These are phyloP conservation scores for Diplotaxis tenuifolia DNA, from an alignment of 345 rosid genomes.

Conservation along the genomic window DNA sequence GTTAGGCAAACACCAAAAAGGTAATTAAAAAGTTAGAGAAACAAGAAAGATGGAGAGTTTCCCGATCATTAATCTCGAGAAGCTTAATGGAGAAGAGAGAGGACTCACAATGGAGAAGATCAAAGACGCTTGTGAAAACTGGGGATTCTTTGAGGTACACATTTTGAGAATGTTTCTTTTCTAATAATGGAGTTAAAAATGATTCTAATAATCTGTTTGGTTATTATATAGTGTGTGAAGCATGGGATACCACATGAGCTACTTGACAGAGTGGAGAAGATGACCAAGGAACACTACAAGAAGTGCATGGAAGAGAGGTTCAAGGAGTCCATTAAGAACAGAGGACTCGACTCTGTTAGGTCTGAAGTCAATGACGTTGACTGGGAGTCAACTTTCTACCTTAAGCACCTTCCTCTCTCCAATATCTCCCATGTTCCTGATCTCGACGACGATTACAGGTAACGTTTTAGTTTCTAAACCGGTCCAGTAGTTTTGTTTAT, in stretches of 20 bases:
- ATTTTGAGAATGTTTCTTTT: background rate
- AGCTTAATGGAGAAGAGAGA: slow-evolving; percentile 67
- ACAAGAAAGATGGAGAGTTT: slow-evolving; percentile 57
- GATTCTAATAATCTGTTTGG: background rate
- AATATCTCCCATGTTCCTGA: slow-evolving; percentile 69
- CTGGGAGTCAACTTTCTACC: slow-evolving; percentile 84
- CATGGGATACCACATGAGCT: slow-evolving; percentile 71
- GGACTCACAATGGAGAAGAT: slow-evolving; percentile 58
- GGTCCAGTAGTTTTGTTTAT: background rate
- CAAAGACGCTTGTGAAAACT: slow-evolving; percentile 93
- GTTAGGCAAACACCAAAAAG: slow-evolving; percentile 4
- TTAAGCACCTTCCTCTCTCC: slow-evolving; percentile 73
- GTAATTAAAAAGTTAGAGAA: background rate
- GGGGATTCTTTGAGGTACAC: slow-evolving; percentile 99
- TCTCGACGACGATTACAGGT: slow-evolving; percentile 77
- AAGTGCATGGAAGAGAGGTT: slow-evolving; percentile 87
- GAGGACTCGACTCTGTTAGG: slow-evolving; percentile 55
- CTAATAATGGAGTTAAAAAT: background rate
- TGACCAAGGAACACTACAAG: slow-evolving; percentile 79
- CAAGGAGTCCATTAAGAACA: slow-evolving; percentile 62
- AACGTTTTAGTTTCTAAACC: slow-evolving; percentile 5
- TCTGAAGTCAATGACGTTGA: slow-evolving; percentile 76
- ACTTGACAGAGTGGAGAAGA: slow-evolving; percentile 67
- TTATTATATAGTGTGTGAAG: slow-evolving; percentile 57
- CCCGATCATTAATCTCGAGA: slow-evolving; percentile 69